These are phyloP conservation scores for Penicillium nordicum DNA, from an alignment of 2,329 filamentous ascomycete species.

Conservation along the genomic window DNA sequence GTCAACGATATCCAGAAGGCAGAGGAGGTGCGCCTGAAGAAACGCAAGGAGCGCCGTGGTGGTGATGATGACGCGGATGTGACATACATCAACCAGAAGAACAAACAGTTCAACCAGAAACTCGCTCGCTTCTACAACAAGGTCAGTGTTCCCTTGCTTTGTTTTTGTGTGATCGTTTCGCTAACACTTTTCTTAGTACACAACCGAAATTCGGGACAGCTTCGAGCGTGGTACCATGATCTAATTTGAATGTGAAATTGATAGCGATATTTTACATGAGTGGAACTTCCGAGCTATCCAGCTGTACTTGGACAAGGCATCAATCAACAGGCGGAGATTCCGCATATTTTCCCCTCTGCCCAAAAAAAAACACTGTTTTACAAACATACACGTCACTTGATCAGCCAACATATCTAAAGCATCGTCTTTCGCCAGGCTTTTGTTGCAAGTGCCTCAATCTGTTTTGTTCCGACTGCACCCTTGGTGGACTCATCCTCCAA, in stretches of 20 bases:
- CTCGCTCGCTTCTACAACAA: conserved; percentile 95
- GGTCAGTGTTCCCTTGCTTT: conserved; percentile 37
- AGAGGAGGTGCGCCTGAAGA: conserved; percentile 81
- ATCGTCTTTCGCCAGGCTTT: conserved; percentile 87
- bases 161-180: background rate
- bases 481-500: conserved; percentile 68
- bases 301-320: conserved; percentile 1
- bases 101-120: conserved; percentile 99
- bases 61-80: conserved; percentile 86
- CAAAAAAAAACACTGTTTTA: background rate
- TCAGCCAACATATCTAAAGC: conserved; percentile 54
- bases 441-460: conserved; percentile 77
- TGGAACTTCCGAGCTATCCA: conserved; percentile 6
- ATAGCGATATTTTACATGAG: conserved; percentile 21
- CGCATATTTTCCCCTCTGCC: background rate
- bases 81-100: conserved; percentile 99
- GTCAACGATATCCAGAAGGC: conserved; percentile 84
- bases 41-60: conserved; percentile 74
- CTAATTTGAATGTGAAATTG: conserved; percentile 45
- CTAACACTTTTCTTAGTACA: conserved; percentile 59
- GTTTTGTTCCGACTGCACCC: conserved; percentile 71
- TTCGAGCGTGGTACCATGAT: conserved; percentile 98
- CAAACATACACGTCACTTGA: conserved; percentile 3
- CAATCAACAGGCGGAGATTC: conserved; percentile 4
- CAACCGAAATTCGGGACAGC: conserved; percentile 90